Conservation (phyloP, 108 stramenopile species). For the Skeletonema costatum region DNA sequence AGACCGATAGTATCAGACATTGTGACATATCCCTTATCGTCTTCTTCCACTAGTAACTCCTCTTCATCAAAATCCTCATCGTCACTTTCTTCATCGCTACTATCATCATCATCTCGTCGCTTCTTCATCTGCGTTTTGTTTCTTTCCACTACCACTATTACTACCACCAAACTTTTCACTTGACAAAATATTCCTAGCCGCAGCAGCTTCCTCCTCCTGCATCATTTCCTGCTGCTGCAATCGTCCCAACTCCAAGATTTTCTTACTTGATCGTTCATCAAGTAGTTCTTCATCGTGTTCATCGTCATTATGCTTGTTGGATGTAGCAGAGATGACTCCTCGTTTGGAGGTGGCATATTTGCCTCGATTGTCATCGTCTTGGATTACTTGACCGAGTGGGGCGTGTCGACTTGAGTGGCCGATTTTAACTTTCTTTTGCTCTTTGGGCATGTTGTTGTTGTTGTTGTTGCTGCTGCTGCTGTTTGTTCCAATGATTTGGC, state of each 20-base stretch:
- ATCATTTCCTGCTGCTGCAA: constrained; percentile 74
- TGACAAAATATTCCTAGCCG: neutral
- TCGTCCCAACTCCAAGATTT: constrained; percentile 69
- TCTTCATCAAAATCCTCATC: constrained; percentile 83
- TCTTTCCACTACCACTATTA: neutral
- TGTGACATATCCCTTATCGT: constrained; percentile 79
- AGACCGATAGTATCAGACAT: constrained; percentile 58
- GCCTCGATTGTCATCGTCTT: constrained; percentile 68
- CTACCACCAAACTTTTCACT: neutral
- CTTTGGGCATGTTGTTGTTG: constrained; percentile 36
- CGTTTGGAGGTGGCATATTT: constrained; percentile 67
- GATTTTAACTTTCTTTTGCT: constrained; percentile 33
- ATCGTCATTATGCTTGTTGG: constrained; percentile 14
- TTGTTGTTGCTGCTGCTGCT: neutral
- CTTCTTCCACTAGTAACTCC: constrained; percentile 55
- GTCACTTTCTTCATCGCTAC: constrained; percentile 61
- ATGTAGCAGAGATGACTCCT: neutral
- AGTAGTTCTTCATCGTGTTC: constrained; percentile 56
- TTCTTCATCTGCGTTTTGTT: constrained; percentile 14
- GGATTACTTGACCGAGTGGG: constrained; percentile 84
- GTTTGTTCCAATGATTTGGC: neutral
- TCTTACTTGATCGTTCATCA: constrained; percentile 61
- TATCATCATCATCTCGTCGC: constrained; percentile 56
- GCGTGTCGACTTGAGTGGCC: constrained; percentile 63
- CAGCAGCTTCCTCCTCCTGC: constrained; percentile 49